phyloP scores from a whole-genome alignment of 495 filamentous ascomycete genomes.

The Aspergillus hancockii region DNA sequence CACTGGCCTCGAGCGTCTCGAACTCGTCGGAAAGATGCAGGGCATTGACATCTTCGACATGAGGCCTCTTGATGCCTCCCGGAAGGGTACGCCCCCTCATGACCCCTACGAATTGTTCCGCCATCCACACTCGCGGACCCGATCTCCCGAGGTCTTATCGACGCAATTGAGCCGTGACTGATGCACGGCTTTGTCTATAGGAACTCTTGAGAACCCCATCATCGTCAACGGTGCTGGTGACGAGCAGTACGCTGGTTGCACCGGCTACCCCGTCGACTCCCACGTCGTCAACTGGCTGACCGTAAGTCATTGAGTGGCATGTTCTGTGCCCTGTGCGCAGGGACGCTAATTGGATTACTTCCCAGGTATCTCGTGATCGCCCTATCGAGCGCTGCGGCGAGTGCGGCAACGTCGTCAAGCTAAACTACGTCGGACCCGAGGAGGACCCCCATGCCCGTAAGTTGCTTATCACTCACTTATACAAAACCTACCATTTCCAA shows the following conservation, averaged over 20 bases:
- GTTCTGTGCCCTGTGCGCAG: background rate
- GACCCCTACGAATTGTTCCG: background rate
- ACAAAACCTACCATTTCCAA: background rate
- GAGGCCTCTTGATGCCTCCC: slow-evolving; percentile 88
- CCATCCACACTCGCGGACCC: slow-evolving; percentile 11
- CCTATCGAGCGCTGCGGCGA: slow-evolving; percentile 91
- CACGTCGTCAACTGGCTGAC: slow-evolving; percentile 88
- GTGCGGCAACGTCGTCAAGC: slow-evolving; percentile 93
- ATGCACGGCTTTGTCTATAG: slow-evolving; percentile 44
- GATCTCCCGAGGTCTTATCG: background rate
- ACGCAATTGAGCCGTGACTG: background rate
- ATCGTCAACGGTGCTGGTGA: slow-evolving; percentile 85
- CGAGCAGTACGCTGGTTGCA: slow-evolving; percentile 97
- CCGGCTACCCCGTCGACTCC: slow-evolving; percentile 87
- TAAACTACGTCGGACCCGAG: slow-evolving; percentile 88
- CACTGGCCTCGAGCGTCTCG: slow-evolving; percentile 96
- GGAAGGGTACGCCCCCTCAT: slow-evolving; percentile 63
- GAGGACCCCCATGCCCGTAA: slow-evolving; percentile 63
- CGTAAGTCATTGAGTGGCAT: slow-evolving; percentile 53
- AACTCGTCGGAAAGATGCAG: slow-evolving; percentile 99
- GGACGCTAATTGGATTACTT: background rate
- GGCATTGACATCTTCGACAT: slow-evolving; percentile 98
- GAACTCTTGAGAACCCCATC: slow-evolving; percentile 89
- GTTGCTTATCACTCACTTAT: slow-evolving; percentile 18
- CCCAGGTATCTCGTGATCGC: slow-evolving; percentile 81